Conservation (phyloP, 169 alveolate genomes). For the Miamiensis avidus region DNA sequence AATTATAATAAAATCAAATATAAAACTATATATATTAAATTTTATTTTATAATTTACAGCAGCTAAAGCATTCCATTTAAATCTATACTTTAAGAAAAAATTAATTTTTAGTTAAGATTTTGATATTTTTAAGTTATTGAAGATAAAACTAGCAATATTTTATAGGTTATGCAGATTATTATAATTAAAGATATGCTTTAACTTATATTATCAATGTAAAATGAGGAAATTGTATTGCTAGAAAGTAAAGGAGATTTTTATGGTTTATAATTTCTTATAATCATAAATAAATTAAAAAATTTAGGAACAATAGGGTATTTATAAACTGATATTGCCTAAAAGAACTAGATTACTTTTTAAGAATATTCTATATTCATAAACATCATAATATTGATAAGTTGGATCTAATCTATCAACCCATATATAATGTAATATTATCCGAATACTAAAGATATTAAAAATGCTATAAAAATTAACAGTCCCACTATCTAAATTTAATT, state of each 20-base stretch:
- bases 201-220: neutral
- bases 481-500: too few species aligned
- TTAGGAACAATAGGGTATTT: conserved; percentile 8
- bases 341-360: conserved; percentile 2
- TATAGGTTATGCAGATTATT: neutral
- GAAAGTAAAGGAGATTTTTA: conserved; percentile 5
- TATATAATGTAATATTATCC: conserved; percentile 5
- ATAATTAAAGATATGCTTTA: conserved; percentile 1
- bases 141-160: too few species aligned
- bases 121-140: too few species aligned
- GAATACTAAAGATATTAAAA: too few species aligned
- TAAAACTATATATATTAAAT: too few species aligned
- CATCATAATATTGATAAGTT: neutral
- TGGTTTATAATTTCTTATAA: neutral
- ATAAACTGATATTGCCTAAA: neutral
- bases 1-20: too few species aligned
- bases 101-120: too few species aligned
- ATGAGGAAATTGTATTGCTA: neutral
- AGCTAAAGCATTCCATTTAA: too few species aligned
- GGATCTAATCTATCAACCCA: neutral
- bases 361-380: neutral
- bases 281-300: neutral
- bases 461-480: too few species aligned
- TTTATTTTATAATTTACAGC: too few species aligned
- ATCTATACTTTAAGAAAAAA: too few species aligned